Evolutionary conservation across 306 rosid genomes (phyloP), one percentile per base, ranked within the genome.

Genomic region (Abrus precatorius): DNA sequence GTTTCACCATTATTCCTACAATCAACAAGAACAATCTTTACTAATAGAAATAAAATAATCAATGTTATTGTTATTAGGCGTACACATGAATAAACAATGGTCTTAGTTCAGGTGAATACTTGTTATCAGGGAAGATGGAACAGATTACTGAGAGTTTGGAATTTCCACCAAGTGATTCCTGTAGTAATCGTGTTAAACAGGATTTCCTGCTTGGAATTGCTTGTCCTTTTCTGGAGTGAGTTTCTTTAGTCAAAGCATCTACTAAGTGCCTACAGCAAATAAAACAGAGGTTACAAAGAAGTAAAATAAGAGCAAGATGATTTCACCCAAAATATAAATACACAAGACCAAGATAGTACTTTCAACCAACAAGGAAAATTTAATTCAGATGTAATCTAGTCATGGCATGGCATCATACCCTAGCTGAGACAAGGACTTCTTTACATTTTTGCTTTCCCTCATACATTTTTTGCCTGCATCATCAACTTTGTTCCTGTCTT

Each of bases 141-240:
- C 98, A 96, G 43, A 93, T 89, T 49, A 96, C 89, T 41, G 93
- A 92, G 77, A 96, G 92, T 86, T 85, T 96, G 55, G 97, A 90
- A 87, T 93, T 96, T 81, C 98, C 98, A 57, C 98, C 99, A 49
- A 96, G 85, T 48, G 97, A 87, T 77, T 93, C 99, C 63, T 81
- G 84, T 59, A 95, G 77, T 79, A 95, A 78, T 67, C 85, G 89
- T 3, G 98, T 89, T 89, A 95, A 92, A 84, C 94, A 95, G 55
- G 93, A 93, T 56, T 81, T 80, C 80, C 72, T 78, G 72, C 74
- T 88, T 12, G 88, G 80, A 57, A 68, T 74, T 72, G 84, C 92
- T 83, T 84, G 91, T 63, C 78, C 78, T 69, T 88, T 86, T 79
- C 85, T 93, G 30, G 79, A 77, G 48, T 38, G 76, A 72, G 88